Conservation (phyloP, 1,284 basidiomycete species). For the Ganoderma meredithae region DNA sequence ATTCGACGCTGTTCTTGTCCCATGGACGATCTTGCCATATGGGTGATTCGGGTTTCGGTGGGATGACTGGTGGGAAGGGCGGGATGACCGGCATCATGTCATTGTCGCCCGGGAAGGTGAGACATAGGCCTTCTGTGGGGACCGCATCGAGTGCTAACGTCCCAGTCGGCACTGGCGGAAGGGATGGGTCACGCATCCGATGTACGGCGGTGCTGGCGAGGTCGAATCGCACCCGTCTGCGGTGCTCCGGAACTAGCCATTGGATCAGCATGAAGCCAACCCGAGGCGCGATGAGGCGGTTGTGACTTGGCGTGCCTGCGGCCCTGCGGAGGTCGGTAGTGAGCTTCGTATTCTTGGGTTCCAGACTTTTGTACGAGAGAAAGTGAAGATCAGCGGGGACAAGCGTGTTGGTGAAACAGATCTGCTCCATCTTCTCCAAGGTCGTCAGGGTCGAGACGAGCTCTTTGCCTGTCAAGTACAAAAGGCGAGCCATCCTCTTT, state of each 20-base stretch:
- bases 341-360: background rate
- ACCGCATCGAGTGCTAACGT: too few species aligned
- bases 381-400: background rate
- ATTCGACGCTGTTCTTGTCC: background rate
- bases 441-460: background rate
- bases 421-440: background rate
- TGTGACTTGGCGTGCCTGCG: background rate
- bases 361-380: background rate
- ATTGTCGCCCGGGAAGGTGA: background rate
- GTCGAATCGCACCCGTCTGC: background rate
- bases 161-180: background rate
- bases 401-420: background rate
- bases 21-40: background rate
- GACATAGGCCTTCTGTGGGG: too few species aligned
- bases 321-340: background rate
- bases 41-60: background rate
- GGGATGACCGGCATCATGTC: background rate
- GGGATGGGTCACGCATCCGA: background rate
- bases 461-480: background rate
- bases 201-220: background rate
- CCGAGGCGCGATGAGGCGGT: background rate
- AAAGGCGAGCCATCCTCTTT: background rate
- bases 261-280: background rate
- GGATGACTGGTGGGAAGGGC: background rate
- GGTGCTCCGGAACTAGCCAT: background rate